A percentile compares a stretch with the other conserved stretches of the same genome.
Conservation (phyloP, 306 rosid species). For the Hylodesmum podocarpum region DNA sequence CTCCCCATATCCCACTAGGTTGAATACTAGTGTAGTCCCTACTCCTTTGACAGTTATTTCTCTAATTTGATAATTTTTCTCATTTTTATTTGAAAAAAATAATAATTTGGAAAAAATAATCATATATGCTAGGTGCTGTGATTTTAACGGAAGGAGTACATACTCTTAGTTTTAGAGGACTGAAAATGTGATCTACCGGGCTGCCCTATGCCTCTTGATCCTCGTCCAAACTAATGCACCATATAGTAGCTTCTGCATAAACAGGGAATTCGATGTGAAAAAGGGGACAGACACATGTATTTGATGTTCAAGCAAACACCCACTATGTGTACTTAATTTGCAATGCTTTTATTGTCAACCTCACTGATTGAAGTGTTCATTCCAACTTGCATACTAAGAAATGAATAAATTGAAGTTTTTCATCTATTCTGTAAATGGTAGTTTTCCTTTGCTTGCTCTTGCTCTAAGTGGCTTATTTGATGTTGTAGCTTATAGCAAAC, state of each 20-base stretch:
- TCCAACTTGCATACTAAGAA: not conserved
- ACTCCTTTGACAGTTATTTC: not conserved
- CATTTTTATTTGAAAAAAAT: not conserved
- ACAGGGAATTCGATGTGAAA: too few species aligned
- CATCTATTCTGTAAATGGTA: not conserved
- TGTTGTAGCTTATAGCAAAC: constrained; percentile 77
- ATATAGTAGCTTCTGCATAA: too few species aligned
- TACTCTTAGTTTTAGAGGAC: not conserved
- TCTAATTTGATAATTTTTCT: not conserved
- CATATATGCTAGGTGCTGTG: not conserved
- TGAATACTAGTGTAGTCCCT: not conserved
- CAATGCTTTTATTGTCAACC: not conserved
- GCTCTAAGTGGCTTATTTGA: constrained; percentile 35
- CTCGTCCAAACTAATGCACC: too few species aligned
- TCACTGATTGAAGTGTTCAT: constrained; percentile 6
- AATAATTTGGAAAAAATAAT: not conserved
- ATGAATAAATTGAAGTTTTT: not conserved
- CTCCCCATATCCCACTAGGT: not conserved
- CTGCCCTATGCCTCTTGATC: too few species aligned
- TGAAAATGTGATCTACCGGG: not conserved
- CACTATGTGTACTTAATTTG: constrained; percentile 6
- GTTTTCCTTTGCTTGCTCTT: constrained; percentile 35
- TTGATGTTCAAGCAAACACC: too few species aligned
- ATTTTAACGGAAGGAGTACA: not conserved
- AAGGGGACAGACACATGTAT: too few species aligned